Percentiles rank a stretch among this genome's conserved stretches.
Evolutionary conservation across 768 basidiomycete species (phyloP).

Genomic region (Solioccasus polychromus): DNA sequence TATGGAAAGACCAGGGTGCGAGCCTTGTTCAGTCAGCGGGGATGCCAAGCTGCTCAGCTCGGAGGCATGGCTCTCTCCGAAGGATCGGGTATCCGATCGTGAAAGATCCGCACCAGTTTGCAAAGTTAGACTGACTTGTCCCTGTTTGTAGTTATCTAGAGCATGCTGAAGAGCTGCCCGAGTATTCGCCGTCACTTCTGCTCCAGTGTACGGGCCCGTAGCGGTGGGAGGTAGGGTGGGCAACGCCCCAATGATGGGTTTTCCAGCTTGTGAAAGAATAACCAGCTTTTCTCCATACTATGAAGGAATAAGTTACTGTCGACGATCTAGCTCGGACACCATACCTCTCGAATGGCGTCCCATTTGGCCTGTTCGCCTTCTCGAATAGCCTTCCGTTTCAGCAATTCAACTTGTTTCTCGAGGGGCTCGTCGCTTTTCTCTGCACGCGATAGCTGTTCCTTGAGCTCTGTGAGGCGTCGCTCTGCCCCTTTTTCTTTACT

Average conservation of each 20-base stretch:
- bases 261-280: slow-evolving; percentile 68
- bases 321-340: slow-evolving; percentile 1
- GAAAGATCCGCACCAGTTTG: slow-evolving; percentile 51
- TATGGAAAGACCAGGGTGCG: slow-evolving; percentile 37
- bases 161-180: slow-evolving; percentile 77
- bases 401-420: slow-evolving; percentile 69
- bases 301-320: not conserved
- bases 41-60: slow-evolving; percentile 62
- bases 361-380: slow-evolving; percentile 79
- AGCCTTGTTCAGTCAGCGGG: slow-evolving; percentile 19
- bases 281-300: slow-evolving; percentile 82
- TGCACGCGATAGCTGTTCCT: slow-evolving; percentile 62
- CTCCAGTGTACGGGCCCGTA: slow-evolving; percentile 56
- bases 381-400: slow-evolving; percentile 72
- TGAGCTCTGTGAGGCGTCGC: slow-evolving; percentile 66
- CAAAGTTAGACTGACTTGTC: slow-evolving; percentile 52
- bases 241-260: slow-evolving; percentile 57
- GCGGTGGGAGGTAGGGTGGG: slow-evolving; percentile 65
- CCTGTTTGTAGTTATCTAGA: slow-evolving; percentile 74
- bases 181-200: slow-evolving; percentile 59
- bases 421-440: slow-evolving; percentile 58
- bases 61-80: slow-evolving; percentile 78
- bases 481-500: slow-evolving; percentile 63
- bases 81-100: slow-evolving; percentile 74
- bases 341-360: slow-evolving; percentile 79